Conservation (phyloP, 225 moss, liverwort and hornwort genomes). For the Asterella californica region DNA sequence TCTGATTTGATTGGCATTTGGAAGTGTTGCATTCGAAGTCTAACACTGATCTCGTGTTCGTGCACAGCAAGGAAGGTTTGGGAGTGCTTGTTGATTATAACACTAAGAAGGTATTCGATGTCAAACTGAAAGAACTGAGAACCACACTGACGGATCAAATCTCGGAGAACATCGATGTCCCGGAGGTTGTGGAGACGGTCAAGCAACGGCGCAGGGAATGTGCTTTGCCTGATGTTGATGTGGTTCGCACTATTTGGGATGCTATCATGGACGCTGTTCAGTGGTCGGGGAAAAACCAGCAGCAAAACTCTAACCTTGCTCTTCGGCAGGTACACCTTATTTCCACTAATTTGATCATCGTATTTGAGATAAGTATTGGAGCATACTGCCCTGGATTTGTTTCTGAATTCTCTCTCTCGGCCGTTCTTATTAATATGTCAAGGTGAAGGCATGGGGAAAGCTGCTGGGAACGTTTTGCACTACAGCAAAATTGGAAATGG, state of each 20-base stretch:
- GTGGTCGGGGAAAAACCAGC: conserved; percentile 98
- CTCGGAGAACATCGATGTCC: conserved; percentile 70
- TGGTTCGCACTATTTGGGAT: conserved; percentile 91
- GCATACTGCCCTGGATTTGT: neutral
- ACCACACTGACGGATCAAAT: conserved; percentile 76
- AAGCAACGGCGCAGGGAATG: conserved; percentile 81
- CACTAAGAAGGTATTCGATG: conserved; percentile 93
- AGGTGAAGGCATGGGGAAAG: conserved; percentile 98
- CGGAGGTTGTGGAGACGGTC: conserved; percentile 86
- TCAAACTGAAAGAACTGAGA: conserved; percentile 84
- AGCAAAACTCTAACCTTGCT: conserved; percentile 88
- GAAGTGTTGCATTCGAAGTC: neutral
- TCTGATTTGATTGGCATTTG: neutral
- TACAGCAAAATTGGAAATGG: conserved; percentile 82
- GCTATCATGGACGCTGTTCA: conserved; percentile 96
- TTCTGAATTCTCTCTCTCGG: too few relatives aligned
- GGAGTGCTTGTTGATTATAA: conserved; percentile 89
- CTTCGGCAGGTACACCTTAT: conserved; percentile 58
- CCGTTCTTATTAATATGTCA: neutral
- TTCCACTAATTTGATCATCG: neutral
- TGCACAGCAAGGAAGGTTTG: conserved; percentile 77
- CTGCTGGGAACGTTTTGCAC: conserved; percentile 89
- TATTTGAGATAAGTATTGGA: neutral
- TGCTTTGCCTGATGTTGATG: conserved; percentile 80
- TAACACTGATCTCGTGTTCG: neutral